Evolutionary conservation across 192 early-diverging fungal genomes (phyloP).

Genomic region (Phycomyces nitens): DNA sequence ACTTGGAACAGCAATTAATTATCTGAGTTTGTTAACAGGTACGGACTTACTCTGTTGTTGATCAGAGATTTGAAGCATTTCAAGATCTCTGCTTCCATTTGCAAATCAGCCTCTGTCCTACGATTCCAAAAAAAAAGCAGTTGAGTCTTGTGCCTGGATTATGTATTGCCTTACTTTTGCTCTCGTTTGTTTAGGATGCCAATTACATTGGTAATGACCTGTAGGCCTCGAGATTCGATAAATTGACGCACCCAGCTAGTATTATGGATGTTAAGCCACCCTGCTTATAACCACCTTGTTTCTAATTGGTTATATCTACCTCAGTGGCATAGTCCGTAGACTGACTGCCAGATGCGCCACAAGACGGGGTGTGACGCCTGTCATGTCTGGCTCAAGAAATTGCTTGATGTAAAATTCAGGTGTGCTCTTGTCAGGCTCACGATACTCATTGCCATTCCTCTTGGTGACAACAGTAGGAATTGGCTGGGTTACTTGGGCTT

Average conservation of each 20-base stretch:
- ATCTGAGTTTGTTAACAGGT: neutral
- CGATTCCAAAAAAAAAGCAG: constrained; percentile 28
- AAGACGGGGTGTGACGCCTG: constrained; percentile 45
- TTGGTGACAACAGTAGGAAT: constrained; percentile 12
- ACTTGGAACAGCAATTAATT: constrained; percentile 37
- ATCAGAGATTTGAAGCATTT: constrained; percentile 76
- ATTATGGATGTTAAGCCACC: neutral
- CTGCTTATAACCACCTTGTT: neutral
- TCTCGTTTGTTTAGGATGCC: constrained; percentile 57
- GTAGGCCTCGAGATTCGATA: constrained; percentile 72
- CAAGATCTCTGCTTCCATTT: constrained; percentile 79
- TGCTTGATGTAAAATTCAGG: constrained; percentile 59
- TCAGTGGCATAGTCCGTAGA: constrained; percentile 50
- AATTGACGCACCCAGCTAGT: constrained; percentile 72
- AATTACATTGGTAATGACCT: constrained; percentile 67
- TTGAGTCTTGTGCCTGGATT: neutral
- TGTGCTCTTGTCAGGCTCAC: constrained; percentile 43
- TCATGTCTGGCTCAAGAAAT: constrained; percentile 47
- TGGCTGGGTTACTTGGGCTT: constrained; percentile 34
- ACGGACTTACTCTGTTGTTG: constrained; percentile 49
- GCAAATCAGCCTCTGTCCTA: constrained; percentile 67
- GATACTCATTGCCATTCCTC: constrained; percentile 10
- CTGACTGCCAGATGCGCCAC: constrained; percentile 51
- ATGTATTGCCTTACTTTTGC: constrained; percentile 40
- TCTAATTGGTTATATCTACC: constrained; percentile 28